Conservation (phyloP, 306 rosid genomes). For the Cicer judaicum region DNA sequence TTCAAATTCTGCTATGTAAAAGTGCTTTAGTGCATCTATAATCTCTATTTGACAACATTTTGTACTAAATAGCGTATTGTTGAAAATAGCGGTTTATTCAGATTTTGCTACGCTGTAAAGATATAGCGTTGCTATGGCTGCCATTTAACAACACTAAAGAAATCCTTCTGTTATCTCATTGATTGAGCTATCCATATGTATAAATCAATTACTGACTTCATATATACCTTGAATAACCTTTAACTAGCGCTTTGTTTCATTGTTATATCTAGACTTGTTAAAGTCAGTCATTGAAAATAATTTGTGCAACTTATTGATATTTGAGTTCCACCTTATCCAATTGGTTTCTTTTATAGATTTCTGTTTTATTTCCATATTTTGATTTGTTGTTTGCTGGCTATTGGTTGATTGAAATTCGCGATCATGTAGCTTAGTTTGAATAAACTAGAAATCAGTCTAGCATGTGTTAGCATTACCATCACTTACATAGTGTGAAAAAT, state of each 20-base stretch:
- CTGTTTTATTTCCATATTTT: conserved; percentile 34
- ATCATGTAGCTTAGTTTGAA: conserved; percentile 14
- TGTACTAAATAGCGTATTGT: too few species aligned
- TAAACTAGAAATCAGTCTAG: neutral
- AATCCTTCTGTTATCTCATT: neutral
- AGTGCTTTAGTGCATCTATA: too few species aligned
- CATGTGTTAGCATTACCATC: conserved; percentile 15
- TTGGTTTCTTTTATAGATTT: conserved; percentile 21
- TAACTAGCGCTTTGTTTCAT: neutral
- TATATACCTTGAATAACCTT: neutral
- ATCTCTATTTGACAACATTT: too few species aligned
- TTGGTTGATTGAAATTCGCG: neutral
- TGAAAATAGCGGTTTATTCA: too few species aligned
- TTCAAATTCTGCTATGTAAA: too few species aligned
- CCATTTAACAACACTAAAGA: neutral
- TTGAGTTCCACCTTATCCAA: conserved; percentile 13
- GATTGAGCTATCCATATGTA: conserved; percentile 9
- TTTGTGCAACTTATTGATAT: conserved; percentile 29
- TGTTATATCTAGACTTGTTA: neutral
- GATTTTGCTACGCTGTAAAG: too few species aligned
- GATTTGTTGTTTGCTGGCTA: conserved; percentile 24
- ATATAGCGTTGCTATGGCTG: too few species aligned
- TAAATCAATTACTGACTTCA: conserved; percentile 3
- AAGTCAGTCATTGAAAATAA: conserved; percentile 6
- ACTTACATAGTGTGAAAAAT: conserved; percentile 20